Conservation (phyloP, 2,329 filamentous ascomycete species). For the Aulographum hederae region DNA sequence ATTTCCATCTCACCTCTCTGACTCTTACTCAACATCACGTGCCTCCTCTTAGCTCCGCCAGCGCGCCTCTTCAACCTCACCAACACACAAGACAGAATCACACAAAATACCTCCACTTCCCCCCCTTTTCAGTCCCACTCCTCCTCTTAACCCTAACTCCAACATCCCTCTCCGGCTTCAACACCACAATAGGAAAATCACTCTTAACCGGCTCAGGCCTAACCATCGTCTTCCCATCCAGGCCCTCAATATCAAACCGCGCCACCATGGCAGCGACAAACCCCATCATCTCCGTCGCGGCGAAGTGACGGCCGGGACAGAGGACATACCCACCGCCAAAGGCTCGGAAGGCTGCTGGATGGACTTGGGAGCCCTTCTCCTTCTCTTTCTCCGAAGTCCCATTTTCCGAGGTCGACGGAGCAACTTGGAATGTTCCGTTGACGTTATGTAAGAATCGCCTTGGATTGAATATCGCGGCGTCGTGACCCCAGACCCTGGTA, state of each 20-base stretch:
- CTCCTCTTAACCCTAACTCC: too few relatives aligned
- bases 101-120: too few relatives aligned
- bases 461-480: constrained; percentile 23
- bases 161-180: too few relatives aligned
- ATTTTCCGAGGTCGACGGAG: background rate
- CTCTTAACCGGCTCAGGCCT: too few relatives aligned
- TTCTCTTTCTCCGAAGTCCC: background rate
- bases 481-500: constrained; percentile 24
- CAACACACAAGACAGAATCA: too few relatives aligned
- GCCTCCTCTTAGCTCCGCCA: too few relatives aligned
- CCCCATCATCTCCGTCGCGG: constrained; percentile 15
- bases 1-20: too few relatives aligned
- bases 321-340: constrained; percentile 18
- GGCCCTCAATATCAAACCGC: constrained; percentile 14
- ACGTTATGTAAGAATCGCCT: constrained; percentile 18
- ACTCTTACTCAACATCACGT: too few relatives aligned
- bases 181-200: too few relatives aligned
- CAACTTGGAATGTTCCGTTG: background rate
- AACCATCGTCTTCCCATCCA: too few relatives aligned
- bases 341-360: constrained; percentile 13
- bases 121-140: too few relatives aligned
- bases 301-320: constrained; percentile 21
- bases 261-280: constrained; percentile 15
- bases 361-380: background rate
- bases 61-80: too few relatives aligned